Evolutionary conservation across 441 rosid genomes (phyloP).

Genomic region (Daphne laureola): DNA sequence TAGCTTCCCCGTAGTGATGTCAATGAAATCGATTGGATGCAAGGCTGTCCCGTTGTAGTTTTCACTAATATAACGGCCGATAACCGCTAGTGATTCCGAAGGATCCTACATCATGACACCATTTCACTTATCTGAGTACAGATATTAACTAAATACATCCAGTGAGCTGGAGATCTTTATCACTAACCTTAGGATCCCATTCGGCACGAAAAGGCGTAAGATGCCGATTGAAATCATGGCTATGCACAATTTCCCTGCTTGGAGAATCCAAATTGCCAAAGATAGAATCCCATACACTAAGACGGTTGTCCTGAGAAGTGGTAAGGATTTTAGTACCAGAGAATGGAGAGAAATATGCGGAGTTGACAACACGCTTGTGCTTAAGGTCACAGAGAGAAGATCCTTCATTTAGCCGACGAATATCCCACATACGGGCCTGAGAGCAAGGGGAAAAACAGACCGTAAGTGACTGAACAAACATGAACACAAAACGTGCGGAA

Average conservation of each 20-base stretch:
- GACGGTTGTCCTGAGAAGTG: slow-evolving; percentile 84
- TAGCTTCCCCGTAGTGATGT: slow-evolving; percentile 69
- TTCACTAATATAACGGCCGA: slow-evolving; percentile 92
- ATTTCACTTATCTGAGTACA: not conserved
- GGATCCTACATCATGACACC: slow-evolving; percentile 52
- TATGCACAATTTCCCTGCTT: slow-evolving; percentile 96
- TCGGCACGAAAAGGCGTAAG: slow-evolving; percentile 92
- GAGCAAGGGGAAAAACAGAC: not conserved
- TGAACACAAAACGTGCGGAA: too few relatives aligned
- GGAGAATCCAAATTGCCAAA: slow-evolving; percentile 68
- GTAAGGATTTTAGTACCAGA: slow-evolving; percentile 84
- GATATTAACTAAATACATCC: not conserved
- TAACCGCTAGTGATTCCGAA: slow-evolving; percentile 75
- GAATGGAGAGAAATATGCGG: slow-evolving; percentile 87
- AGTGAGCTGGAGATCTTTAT: too few relatives aligned
- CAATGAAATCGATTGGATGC: slow-evolving; percentile 93
- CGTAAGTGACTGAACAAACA: not conserved
- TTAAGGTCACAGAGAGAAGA: slow-evolving; percentile 48
- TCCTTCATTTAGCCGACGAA: slow-evolving; percentile 62
- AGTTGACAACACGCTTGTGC: slow-evolving; percentile 87
- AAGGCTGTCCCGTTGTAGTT: slow-evolving; percentile 78
- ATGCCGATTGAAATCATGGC: slow-evolving; percentile 92
- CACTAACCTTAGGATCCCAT: slow-evolving; percentile 90
- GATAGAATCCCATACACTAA: slow-evolving; percentile 85
- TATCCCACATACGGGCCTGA: slow-evolving; percentile 93